Evolutionary conservation across 2,329 filamentous ascomycete species (phyloP), one percentile per base, ranked within the genome.

Genomic region (Alternaria gaisen): DNA sequence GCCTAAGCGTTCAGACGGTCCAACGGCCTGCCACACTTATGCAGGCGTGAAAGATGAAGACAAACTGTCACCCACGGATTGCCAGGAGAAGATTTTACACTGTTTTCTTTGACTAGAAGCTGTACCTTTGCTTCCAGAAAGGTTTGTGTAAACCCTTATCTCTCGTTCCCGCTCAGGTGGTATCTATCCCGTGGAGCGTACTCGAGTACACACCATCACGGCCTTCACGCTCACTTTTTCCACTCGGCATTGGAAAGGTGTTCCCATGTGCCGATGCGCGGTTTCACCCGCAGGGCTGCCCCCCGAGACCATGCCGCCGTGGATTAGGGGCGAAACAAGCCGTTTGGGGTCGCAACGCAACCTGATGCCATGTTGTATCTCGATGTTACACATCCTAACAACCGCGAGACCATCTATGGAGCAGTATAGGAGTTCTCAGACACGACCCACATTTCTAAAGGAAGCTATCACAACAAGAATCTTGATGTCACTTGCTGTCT

Each of bases 131-230:
- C 48, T 32, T 38, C 20, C 38, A 16, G 52, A 14, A 22, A 26
- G 9, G 50, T 41, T 28, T 60, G 58, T 64, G 47, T 43, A 43
- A 34, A 44, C 41, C 58, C 60, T 59, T 59, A 68, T 66, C 32
- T 71, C 65, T 34, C 6, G 56, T 56, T 67, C 74, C 61, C 65
- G 67, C 63, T 70, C 60, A 61, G 67, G 72, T 75, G 62, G 72
- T 72, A 75, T 72, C 56, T 54, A 58, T 62, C 61, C 59, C 63
- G 56, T 65, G 47, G 62, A 38, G 58, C 48, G 36, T 42, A 46
- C 34, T 61, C 63, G 54, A 62, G 28, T 61, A 52, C 58, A 46
- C 58, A 46, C 43, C 56, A 16, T 44, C 59, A 56, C 20, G 55
- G 59, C 56, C 51, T 32, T 40, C 26, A n/a, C 30, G n/a, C 32